Percentiles rank a stretch among this genome's conserved stretches.
Conservation (phyloP, 768 basidiomycete species). For the Termitomyces sp. region DNA sequence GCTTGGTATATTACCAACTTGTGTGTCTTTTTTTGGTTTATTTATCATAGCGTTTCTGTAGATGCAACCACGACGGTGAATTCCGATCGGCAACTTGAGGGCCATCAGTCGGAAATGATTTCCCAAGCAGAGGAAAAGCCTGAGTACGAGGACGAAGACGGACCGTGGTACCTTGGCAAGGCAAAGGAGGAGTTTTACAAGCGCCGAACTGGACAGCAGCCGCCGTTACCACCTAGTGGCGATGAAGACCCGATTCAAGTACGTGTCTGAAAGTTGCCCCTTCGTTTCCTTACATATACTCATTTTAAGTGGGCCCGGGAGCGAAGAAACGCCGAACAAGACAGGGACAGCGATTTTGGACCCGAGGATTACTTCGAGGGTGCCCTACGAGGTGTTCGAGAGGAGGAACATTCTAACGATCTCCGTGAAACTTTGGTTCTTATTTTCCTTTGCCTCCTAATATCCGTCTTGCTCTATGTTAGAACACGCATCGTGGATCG, state of each 20-base stretch:
- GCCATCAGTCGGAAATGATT: constrained; percentile 23
- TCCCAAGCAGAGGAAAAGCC: constrained; percentile 28
- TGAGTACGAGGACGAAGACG: constrained; percentile 50
- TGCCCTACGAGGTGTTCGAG: constrained; percentile 51
- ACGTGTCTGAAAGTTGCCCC: constrained; percentile 12
- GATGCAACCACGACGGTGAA: constrained; percentile 15
- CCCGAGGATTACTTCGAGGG: constrained; percentile 83
- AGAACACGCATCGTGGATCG: constrained; percentile 75
- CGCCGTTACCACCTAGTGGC: constrained; percentile 29
- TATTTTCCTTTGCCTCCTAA: constrained; percentile 63
- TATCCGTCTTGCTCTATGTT: constrained; percentile 73
- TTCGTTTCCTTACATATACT: not conserved
- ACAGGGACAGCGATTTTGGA: constrained; percentile 68
- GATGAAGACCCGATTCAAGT: constrained; percentile 77
- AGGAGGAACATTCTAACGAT: constrained; percentile 64
- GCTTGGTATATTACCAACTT: constrained; percentile 20
- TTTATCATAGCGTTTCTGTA: constrained; percentile 1
- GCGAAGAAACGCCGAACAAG: constrained; percentile 64
- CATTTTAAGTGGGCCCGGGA: constrained; percentile 68
- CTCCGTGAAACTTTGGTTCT: constrained; percentile 78
- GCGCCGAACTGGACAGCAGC: constrained; percentile 39
- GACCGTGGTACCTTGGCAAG: constrained; percentile 79
- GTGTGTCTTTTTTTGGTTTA: too few species aligned
- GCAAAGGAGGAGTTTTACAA: constrained; percentile 74
- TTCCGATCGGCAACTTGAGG: constrained; percentile 35